Conservation (phyloP, 495 filamentous ascomycete species). For the Aspergillus biplanus region DNA sequence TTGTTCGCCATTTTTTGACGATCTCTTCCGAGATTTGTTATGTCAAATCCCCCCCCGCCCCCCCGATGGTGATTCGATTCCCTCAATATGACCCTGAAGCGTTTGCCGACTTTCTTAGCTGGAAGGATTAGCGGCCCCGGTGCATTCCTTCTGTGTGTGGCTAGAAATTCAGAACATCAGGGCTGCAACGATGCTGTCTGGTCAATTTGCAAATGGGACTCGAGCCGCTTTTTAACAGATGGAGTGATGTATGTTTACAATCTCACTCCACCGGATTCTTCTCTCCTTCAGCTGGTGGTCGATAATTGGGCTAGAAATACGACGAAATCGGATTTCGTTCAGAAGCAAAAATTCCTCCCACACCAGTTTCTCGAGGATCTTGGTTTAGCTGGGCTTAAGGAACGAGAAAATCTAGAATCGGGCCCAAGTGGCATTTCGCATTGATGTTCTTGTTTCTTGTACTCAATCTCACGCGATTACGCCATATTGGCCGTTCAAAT, state of each 20-base stretch:
- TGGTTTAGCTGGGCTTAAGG: not conserved
- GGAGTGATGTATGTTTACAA: not conserved
- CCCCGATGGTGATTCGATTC: not conserved
- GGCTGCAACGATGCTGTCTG: not conserved
- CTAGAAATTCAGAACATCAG: not conserved
- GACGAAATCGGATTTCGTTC: not conserved
- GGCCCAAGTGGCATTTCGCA: not conserved
- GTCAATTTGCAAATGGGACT: not conserved
- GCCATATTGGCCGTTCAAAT: too few relatives aligned
- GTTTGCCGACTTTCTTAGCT: conserved; percentile 10
- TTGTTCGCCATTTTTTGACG: conserved; percentile 7
- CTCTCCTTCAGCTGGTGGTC: conserved; percentile 3
- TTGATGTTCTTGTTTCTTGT: too few relatives aligned
- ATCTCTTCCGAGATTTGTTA: not conserved
- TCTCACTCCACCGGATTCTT: not conserved
- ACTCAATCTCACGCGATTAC: too few relatives aligned
- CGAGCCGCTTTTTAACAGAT: not conserved
- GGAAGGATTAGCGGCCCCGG: not conserved
- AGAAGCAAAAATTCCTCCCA: not conserved
- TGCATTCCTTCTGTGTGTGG: conserved; percentile 3
- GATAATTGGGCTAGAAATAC: conserved; percentile 6
- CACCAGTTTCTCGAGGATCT: conserved; percentile 2
- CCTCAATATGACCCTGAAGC: not conserved
- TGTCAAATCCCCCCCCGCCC: not conserved
- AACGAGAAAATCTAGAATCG: not conserved